Evolutionary conservation across 139 green algal genomes (phyloP).

Genomic region (Coelastrella sp.): DNA sequence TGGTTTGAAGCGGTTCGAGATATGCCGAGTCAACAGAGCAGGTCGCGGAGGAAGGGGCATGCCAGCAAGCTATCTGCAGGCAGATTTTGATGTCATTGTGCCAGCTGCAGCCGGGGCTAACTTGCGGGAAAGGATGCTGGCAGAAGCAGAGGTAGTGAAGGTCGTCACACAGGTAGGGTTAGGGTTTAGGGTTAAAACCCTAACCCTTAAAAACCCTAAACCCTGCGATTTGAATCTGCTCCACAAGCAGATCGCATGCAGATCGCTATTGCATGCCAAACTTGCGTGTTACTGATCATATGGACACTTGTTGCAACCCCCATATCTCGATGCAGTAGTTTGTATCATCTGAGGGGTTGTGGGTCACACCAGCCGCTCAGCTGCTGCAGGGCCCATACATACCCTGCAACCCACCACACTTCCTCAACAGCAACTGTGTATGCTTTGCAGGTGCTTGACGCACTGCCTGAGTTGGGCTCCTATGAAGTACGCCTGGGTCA

Average conservation of each 20-base stretch:
- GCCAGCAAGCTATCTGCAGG: slow-evolving; percentile 70
- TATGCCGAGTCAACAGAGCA: slow-evolving; percentile 63
- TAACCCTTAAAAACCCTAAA: no score
- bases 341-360: no score
- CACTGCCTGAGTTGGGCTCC: slow-evolving; percentile 52
- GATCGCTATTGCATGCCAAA: no score
- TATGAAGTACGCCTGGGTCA: slow-evolving; percentile 75
- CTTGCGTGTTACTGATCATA: slow-evolving; percentile 18
- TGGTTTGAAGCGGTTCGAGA: slow-evolving; percentile 73
- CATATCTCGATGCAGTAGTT: not conserved
- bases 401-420: no score
- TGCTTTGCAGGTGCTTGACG: slow-evolving; percentile 49
- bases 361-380: no score
- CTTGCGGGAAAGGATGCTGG: slow-evolving; percentile 31
- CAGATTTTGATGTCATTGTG: slow-evolving; percentile 78
- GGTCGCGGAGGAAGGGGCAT: slow-evolving; percentile 51
- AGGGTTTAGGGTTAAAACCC: no score
- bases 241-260: no score
- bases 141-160: slow-evolving; percentile 40
- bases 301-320: not conserved
- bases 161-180: slow-evolving; percentile 49
- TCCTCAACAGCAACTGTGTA: no score
- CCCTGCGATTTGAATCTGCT: no score
- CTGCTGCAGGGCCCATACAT: no score
- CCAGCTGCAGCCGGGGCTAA: not conserved